These are phyloP conservation scores for Myxozyma mucilagina DNA, from an alignment of 805 yeast genomes.

Conservation along the genomic window DNA sequence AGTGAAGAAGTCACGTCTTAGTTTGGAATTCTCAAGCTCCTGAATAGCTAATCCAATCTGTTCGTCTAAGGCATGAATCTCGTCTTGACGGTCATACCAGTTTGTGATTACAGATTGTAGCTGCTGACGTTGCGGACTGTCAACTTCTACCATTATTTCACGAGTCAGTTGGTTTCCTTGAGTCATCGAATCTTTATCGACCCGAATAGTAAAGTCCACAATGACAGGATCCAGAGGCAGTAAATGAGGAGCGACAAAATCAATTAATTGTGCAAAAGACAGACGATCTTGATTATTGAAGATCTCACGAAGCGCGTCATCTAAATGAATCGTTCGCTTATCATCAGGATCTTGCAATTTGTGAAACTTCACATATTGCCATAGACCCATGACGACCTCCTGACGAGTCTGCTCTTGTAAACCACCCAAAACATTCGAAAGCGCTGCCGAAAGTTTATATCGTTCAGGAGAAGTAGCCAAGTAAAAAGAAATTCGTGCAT, in stretches of 20 bases:
- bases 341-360: conserved; percentile 61
- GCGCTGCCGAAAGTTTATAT: conserved; percentile 61
- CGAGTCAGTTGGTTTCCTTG: conserved; percentile 50
- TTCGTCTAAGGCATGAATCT: conserved; percentile 47
- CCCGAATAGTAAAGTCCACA: conserved; percentile 71
- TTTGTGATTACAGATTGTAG: conserved; percentile 43
- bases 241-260: conserved; percentile 65
- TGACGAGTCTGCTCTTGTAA: conserved; percentile 79
- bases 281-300: conserved; percentile 53
- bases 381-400: conserved; percentile 72
- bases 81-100: conserved; percentile 46
- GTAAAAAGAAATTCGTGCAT: conserved; percentile 74
- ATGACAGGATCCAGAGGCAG: conserved; percentile 78
- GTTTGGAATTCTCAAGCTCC: conserved; percentile 51
- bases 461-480: conserved; percentile 73
- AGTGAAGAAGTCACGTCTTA: conserved; percentile 76
- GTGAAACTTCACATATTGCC: conserved; percentile 74
- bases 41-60: conserved; percentile 52
- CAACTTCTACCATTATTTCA: conserved; percentile 67
- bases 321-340: conserved; percentile 54
- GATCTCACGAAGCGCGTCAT: conserved; percentile 48
- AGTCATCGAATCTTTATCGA: conserved; percentile 68
- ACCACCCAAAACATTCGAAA: conserved; percentile 69
- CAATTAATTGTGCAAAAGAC: conserved; percentile 70
- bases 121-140: conserved; percentile 40